These are phyloP conservation scores for Strombidium stylifer DNA, from an alignment of 73 alveolate genomes.

Conservation along the genomic window DNA sequence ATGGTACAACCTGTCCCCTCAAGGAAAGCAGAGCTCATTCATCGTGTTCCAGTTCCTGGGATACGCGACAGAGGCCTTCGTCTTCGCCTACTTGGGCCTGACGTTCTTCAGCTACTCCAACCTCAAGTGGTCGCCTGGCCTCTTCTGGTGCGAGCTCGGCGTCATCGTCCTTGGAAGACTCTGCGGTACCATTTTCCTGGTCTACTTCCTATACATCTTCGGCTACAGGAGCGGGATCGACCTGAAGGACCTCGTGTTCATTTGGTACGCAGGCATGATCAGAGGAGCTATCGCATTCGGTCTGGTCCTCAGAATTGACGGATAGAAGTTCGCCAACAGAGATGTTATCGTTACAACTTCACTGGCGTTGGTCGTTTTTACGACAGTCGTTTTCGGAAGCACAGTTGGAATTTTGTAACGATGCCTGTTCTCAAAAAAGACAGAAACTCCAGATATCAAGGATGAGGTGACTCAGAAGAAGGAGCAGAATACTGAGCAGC, in stretches of 20 bases:
- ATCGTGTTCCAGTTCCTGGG: conserved; percentile 74
- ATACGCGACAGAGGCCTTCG: conserved; percentile 77
- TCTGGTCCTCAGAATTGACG: conserved; percentile 29
- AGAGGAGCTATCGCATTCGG: conserved; percentile 91
- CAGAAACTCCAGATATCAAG: too few relatives aligned
- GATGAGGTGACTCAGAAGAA: neutral
- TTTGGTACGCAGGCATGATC: conserved; percentile 74
- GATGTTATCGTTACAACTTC: conserved; percentile 29
- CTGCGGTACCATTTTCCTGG: conserved; percentile 62
- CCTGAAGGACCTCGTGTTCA: conserved; percentile 61
- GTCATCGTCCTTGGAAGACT: conserved; percentile 69
- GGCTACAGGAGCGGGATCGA: conserved; percentile 49
- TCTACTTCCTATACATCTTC: conserved; percentile 54
- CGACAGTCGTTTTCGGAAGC: conserved; percentile 52
- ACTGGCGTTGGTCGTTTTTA: conserved; percentile 36
- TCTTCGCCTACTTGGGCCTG: conserved; percentile 82
- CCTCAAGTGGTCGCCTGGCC: conserved; percentile 68
- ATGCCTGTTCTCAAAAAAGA: conserved; percentile 17
- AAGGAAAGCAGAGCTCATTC: conserved; percentile 74
- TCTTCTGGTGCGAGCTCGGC: conserved; percentile 62
- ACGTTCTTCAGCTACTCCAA: conserved; percentile 66
- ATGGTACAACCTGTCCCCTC: conserved; percentile 80
- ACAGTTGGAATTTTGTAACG: conserved; percentile 30
- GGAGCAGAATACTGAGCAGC: neutral
- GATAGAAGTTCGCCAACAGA: neutral